Conservation (phyloP, 169 alveolate species). For the Fabrea salina region DNA sequence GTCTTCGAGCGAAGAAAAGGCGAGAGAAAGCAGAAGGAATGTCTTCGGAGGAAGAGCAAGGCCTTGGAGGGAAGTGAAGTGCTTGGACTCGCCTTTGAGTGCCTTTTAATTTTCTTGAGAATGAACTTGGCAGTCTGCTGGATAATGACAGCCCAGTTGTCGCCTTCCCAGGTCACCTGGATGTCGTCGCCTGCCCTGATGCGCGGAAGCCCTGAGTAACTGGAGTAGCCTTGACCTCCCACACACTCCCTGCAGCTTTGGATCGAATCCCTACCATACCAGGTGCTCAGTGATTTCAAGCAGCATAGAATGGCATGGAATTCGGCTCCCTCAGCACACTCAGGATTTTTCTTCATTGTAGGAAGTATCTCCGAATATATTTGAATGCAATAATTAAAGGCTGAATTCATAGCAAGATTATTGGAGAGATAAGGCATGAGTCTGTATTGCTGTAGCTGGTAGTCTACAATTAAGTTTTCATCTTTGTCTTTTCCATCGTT, state of each 20-base stretch:
- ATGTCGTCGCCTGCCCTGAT: conserved; percentile 13
- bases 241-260: conserved; percentile 39
- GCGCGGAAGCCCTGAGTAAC: conserved; percentile 18
- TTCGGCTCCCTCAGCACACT: conserved; percentile 17
- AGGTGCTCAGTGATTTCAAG: conserved; percentile 29
- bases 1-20: background rate
- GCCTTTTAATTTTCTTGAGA: background rate
- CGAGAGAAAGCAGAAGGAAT: too few species aligned
- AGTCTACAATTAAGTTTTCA: background rate
- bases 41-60: too few species aligned
- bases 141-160: conserved; percentile 44
- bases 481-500: conserved; percentile 8
- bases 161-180: conserved; percentile 64
- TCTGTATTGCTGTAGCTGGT: background rate
- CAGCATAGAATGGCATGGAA: conserved; percentile 24
- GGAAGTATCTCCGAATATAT: too few species aligned
- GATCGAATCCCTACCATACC: conserved; percentile 16
- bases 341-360: background rate
- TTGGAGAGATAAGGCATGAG: background rate
- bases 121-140: conserved; percentile 39
- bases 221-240: conserved; percentile 59
- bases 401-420: background rate
- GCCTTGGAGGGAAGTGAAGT: background rate
- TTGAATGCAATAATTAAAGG: background rate
- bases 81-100: background rate